phyloP scores from a whole-genome alignment of 2,329 filamentous ascomycete species.

The Davidsoniella neocaledoniae region DNA sequence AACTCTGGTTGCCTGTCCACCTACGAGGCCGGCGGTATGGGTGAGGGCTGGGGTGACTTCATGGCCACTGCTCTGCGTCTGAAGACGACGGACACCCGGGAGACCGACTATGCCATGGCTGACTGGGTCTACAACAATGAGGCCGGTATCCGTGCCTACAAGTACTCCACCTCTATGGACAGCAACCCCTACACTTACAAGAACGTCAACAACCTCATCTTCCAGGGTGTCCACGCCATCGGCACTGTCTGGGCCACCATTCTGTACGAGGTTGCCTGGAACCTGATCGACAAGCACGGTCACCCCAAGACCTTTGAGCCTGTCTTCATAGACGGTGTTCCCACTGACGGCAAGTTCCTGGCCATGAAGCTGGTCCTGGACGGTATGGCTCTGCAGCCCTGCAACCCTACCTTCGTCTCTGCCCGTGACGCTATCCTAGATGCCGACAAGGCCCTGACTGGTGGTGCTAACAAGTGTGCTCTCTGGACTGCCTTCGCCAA shows the following conservation, averaged over 20 bases:
- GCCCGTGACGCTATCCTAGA: conserved; percentile 40
- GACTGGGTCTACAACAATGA: conserved; percentile 30
- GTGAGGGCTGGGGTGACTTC: conserved; percentile 42
- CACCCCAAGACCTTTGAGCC: conserved; percentile 28
- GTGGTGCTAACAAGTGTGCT: conserved; percentile 31
- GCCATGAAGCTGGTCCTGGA: conserved; percentile 35
- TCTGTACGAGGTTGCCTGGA: conserved; percentile 41
- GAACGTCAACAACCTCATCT: conserved; percentile 21
- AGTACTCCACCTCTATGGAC: conserved; percentile 32
- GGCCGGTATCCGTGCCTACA: conserved; percentile 30
- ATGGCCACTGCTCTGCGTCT: conserved; percentile 33
- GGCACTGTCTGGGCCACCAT: conserved; percentile 36
- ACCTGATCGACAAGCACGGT: conserved; percentile 38
- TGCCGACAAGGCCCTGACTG: conserved; percentile 34
- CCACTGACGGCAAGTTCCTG: conserved; percentile 35
- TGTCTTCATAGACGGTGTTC: conserved; percentile 26
- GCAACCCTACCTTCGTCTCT: conserved; percentile 35
- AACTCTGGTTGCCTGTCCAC: conserved; percentile 32
- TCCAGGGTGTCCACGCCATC: conserved; percentile 27
- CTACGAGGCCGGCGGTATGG: conserved; percentile 38
- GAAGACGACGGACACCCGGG: conserved; percentile 28
- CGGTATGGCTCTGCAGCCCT: conserved; percentile 38
- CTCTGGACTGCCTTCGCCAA: conserved; percentile 41
- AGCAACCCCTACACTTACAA: conserved; percentile 35
- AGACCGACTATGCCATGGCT: conserved; percentile 30